Base-by-base conservation (phyloP, 2,329 filamentous ascomycete species). In the Corynespora cassiicola region DNA sequence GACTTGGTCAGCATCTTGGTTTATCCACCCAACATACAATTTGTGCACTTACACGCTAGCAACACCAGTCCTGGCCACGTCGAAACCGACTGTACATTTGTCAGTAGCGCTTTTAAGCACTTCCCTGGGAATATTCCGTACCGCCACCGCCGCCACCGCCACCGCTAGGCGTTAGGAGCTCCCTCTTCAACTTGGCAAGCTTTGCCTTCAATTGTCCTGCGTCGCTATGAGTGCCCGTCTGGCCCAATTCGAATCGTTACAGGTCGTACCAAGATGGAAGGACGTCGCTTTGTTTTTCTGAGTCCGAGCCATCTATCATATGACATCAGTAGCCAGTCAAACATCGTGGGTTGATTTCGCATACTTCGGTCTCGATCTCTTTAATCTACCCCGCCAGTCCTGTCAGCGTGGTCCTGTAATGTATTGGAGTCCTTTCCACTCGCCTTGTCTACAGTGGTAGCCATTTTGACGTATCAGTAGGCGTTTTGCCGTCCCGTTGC, bases 281-380 rank as follows among this genome's bases (percentile, higher is more conserved):
- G 90, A 91, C 9, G 90, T 96, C 36, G 87, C 88, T 77, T 96
- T 96, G 74, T 96, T 96, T 77, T 96, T 96, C 72, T 97, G 91
- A 65, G 91, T 96, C 75, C 82, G 82, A 77, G 90, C 89, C 92
- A 96, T 96, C 86, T 92, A 65, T 30, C 32, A 43, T 16, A 30
- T 24, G 27, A 47, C 52, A 45, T 65, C 47, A 65, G 60, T 56
- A 36, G 36, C 44, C 25, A 27, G 45, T 37, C 12, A 29, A 19
- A 24, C 24, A 37, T 40, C 47, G 39, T 39, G 39, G 37, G 35
- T 45, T 39, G 48, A 54, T 19, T 29, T 47, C 81, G 71, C 63
- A 56, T 81, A 92, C 88, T 82, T 96, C 92, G 77, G 86, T 75
- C 87, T 96, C 92, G 73, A 96, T 88, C 64, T 92, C 88, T 74